Evolutionary conservation across 1,139 yeast genomes (phyloP), one percentile per base, ranked within the genome.

Genomic region (Candida sojae): DNA sequence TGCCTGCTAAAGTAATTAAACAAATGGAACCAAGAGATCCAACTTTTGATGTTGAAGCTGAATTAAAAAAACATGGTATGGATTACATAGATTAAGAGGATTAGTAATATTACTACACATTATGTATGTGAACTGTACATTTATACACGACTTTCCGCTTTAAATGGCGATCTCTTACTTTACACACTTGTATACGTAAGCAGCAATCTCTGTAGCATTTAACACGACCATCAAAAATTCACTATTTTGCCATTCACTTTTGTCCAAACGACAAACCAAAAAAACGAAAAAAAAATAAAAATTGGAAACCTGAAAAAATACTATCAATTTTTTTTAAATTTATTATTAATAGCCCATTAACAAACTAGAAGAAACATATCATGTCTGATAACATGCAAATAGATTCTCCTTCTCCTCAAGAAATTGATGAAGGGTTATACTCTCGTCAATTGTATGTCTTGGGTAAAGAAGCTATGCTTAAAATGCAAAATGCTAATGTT

Each of bases 391-490:
- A 51, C 43, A 82, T 82, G 85, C 85, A 80, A 66, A 70, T 81
- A 42, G 86, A 83, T 59, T 67, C 78, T 36, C 84, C 84, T 46
- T 71, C 75, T 31, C 75, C 70, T 47, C 68, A 58, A 39, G 59
- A 65, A 25, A 92, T 93, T 61, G 99, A 93, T 66, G 99, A 93
- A 76, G 81, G 96, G 50, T 79, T 93, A 60, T 93, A 93, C 77
- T 91, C 97, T 44, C 90, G 99, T 68, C 99, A 93, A 72, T 80
- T 93, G 67, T 90, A 91, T 59, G 97, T 91, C 48, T 71, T 91
- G 59, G 97, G 97, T 50, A 88, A 89, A 62, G 99, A 93, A 58
- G 99, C 99, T 47, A 93, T 93, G 99, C 77, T 92, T 61, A 88
- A 90, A 67, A 89, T 93, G 97, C 97, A 93, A 62, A 79, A 82